Base-by-base conservation (phyloP, 441 rosid species). In the Gossypium gossypioides region DNA sequence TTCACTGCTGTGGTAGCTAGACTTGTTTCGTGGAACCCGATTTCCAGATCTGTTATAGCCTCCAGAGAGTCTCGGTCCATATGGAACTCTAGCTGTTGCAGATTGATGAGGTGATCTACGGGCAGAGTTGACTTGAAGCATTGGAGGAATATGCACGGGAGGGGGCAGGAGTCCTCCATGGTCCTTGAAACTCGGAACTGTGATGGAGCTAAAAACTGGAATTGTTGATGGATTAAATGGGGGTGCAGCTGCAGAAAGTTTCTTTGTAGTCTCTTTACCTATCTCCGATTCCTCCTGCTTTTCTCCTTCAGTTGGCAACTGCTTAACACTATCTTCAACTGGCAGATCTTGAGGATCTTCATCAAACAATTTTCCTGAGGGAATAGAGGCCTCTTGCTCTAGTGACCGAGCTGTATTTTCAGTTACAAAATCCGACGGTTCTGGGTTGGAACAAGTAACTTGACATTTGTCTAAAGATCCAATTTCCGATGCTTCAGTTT, bases 21-120 rank as follows among this genome's bases (percentile, higher is more conserved):
- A 79, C 81, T 87, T 88, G 74, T 77, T 86, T 44, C 86, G 91
- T 27, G 79, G 80, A 61, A 85, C 87, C 57, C 91, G 80, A 74
- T 78, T 86, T 66, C 96, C 96, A 40, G 88, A 79, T 69, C 91
- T 85, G 82, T 85, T 89, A 74, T 83, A 86, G 64, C 93, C 84
- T 68, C 95, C 93, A 69, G 99, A 88, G 46, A 89, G 89, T 81
- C 95, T 83, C 32, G 95, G 95, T 42, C 95, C 95, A 32, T 89
- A 89, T 13, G 95, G 95, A 74, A 89, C 92, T 72, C 95, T 81
- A 42, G 92, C 87, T 48, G 92, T 88, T 25, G 87, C 92, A 65
- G 95, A 88, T 22, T 89, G 95, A 81, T 89, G 91, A 68, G 87
- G 84, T 75, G 96, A 91, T 82, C 96, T 86, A 55, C 96, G 90